Percentiles rank a stretch among this genome's conserved stretches.
Conservation (phyloP, 2,329 filamentous ascomycete genomes). For the Hymenoscyphus fraxineus region DNA sequence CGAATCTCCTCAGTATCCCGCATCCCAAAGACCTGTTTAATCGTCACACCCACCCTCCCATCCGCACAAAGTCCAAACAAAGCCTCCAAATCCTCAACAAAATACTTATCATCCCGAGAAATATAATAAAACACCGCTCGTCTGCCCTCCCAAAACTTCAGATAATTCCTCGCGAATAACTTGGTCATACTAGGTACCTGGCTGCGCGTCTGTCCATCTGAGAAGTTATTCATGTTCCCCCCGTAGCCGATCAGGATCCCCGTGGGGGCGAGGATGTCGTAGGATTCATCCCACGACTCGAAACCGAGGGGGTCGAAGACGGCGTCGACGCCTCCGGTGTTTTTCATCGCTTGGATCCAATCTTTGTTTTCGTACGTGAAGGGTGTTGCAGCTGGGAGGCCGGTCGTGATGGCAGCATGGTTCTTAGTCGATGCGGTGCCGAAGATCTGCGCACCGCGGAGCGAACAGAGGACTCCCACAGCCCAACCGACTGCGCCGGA, state of each 20-base stretch:
- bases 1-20: conserved; percentile 3
- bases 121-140: conserved; percentile 9
- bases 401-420: conserved; percentile 4
- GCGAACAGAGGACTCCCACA: background rate
- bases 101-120: conserved; percentile 4
- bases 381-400: conserved; percentile 3
- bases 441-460: conserved; percentile 6
- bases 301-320: conserved; percentile 12
- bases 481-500: conserved; percentile 11
- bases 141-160: conserved; percentile 13
- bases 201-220: background rate
- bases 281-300: conserved; percentile 15
- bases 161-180: conserved; percentile 11
- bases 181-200: conserved; percentile 5
- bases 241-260: conserved; percentile 10
- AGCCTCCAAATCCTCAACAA: conserved; percentile 3
- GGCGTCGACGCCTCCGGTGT: conserved; percentile 5
- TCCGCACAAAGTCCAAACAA: conserved; percentile 6
- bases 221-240: conserved; percentile 9
- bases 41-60: conserved; percentile 9
- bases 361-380: conserved; percentile 13
- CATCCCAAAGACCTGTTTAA: conserved; percentile 12
- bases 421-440: conserved; percentile 11
- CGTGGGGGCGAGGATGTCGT: background rate
- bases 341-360: conserved; percentile 11